phyloP scores from a whole-genome alignment of 768 basidiomycete species.

The Serpula lacrymans region DNA sequence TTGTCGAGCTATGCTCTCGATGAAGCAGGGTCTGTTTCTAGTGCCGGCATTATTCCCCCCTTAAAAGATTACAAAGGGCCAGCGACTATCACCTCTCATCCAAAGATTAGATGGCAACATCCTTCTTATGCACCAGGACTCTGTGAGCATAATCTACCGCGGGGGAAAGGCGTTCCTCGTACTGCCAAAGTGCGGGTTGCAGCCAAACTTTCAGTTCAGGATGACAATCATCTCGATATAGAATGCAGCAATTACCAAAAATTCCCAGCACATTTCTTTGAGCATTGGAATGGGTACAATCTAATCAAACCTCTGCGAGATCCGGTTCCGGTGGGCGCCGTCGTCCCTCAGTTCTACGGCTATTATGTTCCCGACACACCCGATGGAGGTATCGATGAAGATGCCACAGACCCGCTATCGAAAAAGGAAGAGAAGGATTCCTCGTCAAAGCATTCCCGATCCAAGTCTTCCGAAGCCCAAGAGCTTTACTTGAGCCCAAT shows the following conservation, averaged over 20 bases:
- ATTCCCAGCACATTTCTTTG: conserved; percentile 5
- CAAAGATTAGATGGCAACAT: too few relatives aligned
- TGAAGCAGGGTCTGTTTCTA: too few relatives aligned
- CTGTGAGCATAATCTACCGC: too few relatives aligned
- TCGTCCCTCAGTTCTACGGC: conserved; percentile 58
- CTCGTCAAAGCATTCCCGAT: too few relatives aligned
- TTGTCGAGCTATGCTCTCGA: too few relatives aligned
- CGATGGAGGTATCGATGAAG: background rate
- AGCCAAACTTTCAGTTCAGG: conserved; percentile 34
- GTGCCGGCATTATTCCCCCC: too few relatives aligned
- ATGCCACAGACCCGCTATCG: conserved; percentile 10
- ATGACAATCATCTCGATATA: conserved; percentile 27
- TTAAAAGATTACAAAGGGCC: too few relatives aligned
- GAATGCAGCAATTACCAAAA: conserved; percentile 9
- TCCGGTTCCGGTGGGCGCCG: conserved; percentile 41
- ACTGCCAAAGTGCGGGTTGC: conserved; percentile 34
- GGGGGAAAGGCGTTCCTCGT: too few relatives aligned
- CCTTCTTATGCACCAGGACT: too few relatives aligned
- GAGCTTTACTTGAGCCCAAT: conserved; percentile 25
- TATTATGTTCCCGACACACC: conserved; percentile 41
- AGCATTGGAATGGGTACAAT: conserved; percentile 7
- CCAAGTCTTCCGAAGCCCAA: background rate
- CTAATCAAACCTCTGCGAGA: conserved; percentile 14
- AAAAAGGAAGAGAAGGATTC: conserved; percentile 4
- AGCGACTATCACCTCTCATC: too few relatives aligned